These are phyloP conservation scores for Acanthamoeba royreba DNA, from an alignment of 208 protist genomes.

Conservation along the genomic window DNA sequence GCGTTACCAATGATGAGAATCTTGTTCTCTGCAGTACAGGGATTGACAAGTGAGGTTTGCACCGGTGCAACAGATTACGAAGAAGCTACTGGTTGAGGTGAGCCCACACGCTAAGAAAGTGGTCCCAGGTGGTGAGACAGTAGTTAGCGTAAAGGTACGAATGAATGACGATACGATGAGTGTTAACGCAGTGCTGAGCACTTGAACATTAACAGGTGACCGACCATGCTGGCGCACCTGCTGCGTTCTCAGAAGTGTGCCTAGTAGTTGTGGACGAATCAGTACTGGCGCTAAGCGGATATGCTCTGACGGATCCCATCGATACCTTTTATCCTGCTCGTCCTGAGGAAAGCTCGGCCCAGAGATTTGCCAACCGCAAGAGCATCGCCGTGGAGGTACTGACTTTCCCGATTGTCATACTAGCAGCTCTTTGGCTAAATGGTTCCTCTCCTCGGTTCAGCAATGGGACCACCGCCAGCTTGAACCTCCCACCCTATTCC, in stretches of 20 bases:
- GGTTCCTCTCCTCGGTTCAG: not conserved
- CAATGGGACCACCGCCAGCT: constrained; percentile 40
- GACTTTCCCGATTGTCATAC: too few species aligned
- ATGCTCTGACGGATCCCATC: not conserved
- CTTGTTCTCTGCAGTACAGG: too few species aligned
- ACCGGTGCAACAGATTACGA: constrained; percentile 27
- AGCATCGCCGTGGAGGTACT: constrained; percentile 21
- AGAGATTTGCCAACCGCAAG: constrained; percentile 27
- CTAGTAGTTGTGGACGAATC: constrained; percentile 37
- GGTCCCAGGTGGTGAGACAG: constrained; percentile 26
- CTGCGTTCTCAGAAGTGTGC: not conserved
- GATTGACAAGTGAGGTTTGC: too few species aligned
- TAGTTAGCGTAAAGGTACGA: not conserved
- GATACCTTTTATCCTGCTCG: constrained; percentile 36
- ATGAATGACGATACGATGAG: not conserved
- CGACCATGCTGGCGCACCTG: not conserved
- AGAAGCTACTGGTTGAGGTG: not conserved
- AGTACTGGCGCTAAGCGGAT: not conserved
- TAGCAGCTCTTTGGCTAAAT: too few species aligned
- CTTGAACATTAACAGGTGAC: too few species aligned
- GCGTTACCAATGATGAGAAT: not conserved
- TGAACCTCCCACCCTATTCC: not conserved
- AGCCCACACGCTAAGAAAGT: constrained; percentile 12
- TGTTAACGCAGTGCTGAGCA: too few species aligned
- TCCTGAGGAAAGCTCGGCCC: not conserved